These are phyloP conservation scores for Phialophora expanda DNA, from an alignment of 2,329 filamentous ascomycete genomes.

Conservation along the genomic window DNA sequence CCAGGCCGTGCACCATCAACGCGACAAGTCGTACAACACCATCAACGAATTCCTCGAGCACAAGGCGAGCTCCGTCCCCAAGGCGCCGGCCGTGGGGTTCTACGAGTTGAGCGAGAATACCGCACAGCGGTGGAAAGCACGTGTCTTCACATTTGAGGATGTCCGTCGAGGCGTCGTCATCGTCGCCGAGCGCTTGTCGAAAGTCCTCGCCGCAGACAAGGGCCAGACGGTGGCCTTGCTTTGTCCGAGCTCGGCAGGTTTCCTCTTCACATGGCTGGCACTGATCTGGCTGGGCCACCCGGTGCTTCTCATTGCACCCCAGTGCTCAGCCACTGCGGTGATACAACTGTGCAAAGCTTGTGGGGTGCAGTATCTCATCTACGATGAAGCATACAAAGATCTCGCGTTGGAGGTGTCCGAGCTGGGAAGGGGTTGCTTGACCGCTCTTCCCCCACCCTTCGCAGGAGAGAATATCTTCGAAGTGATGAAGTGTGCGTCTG, in stretches of 20 bases:
- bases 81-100: slow-evolving; percentile 58
- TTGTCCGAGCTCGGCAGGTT: slow-evolving; percentile 61
- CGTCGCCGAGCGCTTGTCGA: slow-evolving; percentile 30
- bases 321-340: slow-evolving; percentile 54
- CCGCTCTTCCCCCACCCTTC: slow-evolving; percentile 16
- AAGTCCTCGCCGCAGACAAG: slow-evolving; percentile 27
- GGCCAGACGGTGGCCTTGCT: slow-evolving; percentile 57
- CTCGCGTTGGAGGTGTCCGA: slow-evolving; percentile 23
- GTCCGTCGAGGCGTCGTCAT: slow-evolving; percentile 11
- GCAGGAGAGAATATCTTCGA: slow-evolving; percentile 16
- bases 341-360: slow-evolving; percentile 59
- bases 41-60: slow-evolving; percentile 59
- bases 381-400: slow-evolving; percentile 47
- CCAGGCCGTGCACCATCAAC: slow-evolving; percentile 54
- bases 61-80: slow-evolving; percentile 50
- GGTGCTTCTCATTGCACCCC: slow-evolving; percentile 64
- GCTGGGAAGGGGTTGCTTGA: background rate
- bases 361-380: slow-evolving; percentile 51
- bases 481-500: background rate
- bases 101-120: slow-evolving; percentile 4
- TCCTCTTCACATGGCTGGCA: slow-evolving; percentile 65
- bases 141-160: slow-evolving; percentile 29
- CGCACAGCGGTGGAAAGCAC: slow-evolving; percentile 11
- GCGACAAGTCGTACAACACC: slow-evolving; percentile 45
- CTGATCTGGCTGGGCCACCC: slow-evolving; percentile 62